Conservation (phyloP, 768 basidiomycete genomes). For the Pleurotus platypus region DNA sequence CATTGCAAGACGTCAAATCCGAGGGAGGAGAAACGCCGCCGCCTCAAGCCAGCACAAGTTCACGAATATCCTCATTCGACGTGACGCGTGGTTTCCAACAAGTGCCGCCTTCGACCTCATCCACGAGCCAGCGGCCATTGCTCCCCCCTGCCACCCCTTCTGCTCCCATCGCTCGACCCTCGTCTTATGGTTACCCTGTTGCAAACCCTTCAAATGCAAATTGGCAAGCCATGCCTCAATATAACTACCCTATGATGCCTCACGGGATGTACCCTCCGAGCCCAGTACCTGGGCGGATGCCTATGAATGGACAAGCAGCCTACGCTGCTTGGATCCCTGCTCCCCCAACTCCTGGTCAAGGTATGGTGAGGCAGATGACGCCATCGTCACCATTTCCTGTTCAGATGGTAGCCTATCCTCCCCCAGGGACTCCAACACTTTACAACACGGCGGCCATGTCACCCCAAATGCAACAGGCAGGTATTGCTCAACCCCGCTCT, state of each 20-base stretch:
- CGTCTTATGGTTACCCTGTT: conserved; percentile 35
- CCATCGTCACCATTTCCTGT: conserved; percentile 56
- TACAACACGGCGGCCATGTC: conserved; percentile 40
- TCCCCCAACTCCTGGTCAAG: conserved; percentile 39
- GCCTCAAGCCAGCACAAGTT: conserved; percentile 48
- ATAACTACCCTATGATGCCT: conserved; percentile 63
- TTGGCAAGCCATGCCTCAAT: conserved; percentile 37
- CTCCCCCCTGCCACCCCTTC: conserved; percentile 44
- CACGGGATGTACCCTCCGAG: conserved; percentile 70
- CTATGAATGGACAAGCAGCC: conserved; percentile 58
- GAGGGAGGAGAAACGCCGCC: conserved; percentile 83
- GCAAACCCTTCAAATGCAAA: conserved; percentile 39
- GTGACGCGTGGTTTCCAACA: conserved; percentile 86
- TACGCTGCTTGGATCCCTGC: conserved; percentile 69
- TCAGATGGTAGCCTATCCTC: conserved; percentile 63
- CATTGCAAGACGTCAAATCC: conserved; percentile 81
- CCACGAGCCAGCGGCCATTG: conserved; percentile 43
- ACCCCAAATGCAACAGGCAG: conserved; percentile 34
- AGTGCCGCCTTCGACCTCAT: conserved; percentile 61
- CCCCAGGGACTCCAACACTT: conserved; percentile 46
- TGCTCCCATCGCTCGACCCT: conserved; percentile 44
- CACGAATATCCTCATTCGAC: conserved; percentile 78
- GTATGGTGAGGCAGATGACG: conserved; percentile 50
- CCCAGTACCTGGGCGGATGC: conserved; percentile 59
- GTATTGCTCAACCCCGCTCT: conserved; percentile 35